Evolutionary conservation across 1,284 basidiomycete species (phyloP), one percentile per base, ranked within the genome.

Genomic region (Irpex sp.): DNA sequence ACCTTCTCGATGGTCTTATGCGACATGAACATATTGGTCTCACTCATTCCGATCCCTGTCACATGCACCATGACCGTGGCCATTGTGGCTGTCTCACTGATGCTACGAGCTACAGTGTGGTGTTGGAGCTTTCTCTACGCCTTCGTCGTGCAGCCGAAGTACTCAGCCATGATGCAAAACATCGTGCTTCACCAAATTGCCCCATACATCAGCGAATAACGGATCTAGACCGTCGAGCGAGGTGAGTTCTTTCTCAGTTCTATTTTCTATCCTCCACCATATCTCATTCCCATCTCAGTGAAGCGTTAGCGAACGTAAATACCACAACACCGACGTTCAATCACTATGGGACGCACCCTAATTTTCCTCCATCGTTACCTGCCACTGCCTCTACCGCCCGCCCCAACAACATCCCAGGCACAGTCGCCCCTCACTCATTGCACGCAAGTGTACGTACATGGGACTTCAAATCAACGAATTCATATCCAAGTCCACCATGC

Each of bases 1-100:
- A 69, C 46, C 66, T 72, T 61, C 68, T 71, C 50, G 69, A 71
- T 43, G 65, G 68, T 21, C 66, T 73, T 19, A 63, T 71, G 8
- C 60, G 64, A n/a, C 19, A 67, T 9, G 65, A 72, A 15, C 66
- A 68, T 13, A 33, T 58, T 4, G 57, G 58, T 53, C 58, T 62
- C 8, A 21, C 19, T 2, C 46, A 47, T 47, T 15, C 56, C 5
- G 64, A 66, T 7, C 43, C 61, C 31, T 68, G 59, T 39, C 53
- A 56, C 9, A 43, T 59, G 51, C 57, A 68, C 17, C 58, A 60
- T 26, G 63, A 62, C 7, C 31, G 54, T 26, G 76, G 76, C 6
- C 83, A 84, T 59, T 89, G 87, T 63, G 84, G 83, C 5, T 89
- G 87, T 68, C 76, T 88, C 50, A 76, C 80, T 59, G 84, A 87